Percentiles rank a stretch among this genome's conserved stretches.
These are phyloP conservation scores for Lippia alba DNA, from an alignment of 305 asterid species.

Conservation along the genomic window DNA sequence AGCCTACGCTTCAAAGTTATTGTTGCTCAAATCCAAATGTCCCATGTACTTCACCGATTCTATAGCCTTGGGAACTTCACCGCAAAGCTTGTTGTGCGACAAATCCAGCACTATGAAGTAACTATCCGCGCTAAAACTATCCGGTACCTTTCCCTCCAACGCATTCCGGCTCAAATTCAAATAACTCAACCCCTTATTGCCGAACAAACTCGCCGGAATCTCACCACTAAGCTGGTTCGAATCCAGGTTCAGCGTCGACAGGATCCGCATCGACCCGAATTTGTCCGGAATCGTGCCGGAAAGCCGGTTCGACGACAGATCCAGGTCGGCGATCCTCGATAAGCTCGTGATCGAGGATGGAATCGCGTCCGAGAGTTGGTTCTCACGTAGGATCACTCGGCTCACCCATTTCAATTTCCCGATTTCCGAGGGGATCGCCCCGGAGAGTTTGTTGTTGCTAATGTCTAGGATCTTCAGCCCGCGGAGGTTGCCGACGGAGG, in stretches of 20 bases:
- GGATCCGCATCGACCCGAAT: slow-evolving; percentile 61
- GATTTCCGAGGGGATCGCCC: slow-evolving; percentile 52
- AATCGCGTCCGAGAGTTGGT: slow-evolving; percentile 64
- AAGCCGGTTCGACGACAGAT: slow-evolving; percentile 54
- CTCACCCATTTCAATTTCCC: slow-evolving; percentile 63
- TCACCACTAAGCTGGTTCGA: slow-evolving; percentile 55
- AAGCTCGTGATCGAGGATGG: slow-evolving; percentile 51
- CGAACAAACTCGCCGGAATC: slow-evolving; percentile 51
- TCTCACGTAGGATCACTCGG: slow-evolving; percentile 55
- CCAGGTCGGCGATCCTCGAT: slow-evolving; percentile 60
- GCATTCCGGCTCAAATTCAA: slow-evolving; percentile 61
- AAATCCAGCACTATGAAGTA: slow-evolving; percentile 64
- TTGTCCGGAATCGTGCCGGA: slow-evolving; percentile 51
- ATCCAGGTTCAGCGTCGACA: slow-evolving; percentile 55
- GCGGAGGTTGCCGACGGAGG: slow-evolving; percentile 56
- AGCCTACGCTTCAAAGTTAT: slow-evolving; percentile 35
- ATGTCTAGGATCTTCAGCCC: slow-evolving; percentile 58
- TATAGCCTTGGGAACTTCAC: slow-evolving; percentile 60
- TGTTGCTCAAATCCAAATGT: slow-evolving; percentile 63
- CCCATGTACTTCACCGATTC: slow-evolving; percentile 60
- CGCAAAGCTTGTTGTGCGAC: slow-evolving; percentile 54
- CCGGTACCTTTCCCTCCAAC: slow-evolving; percentile 56
- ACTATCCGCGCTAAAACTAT: slow-evolving; percentile 52
- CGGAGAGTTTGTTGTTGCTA: slow-evolving; percentile 59
- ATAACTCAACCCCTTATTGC: slow-evolving; percentile 58